These are phyloP conservation scores for Suillus tomentosus DNA, from an alignment of 768 basidiomycete genomes.

Conservation along the genomic window DNA sequence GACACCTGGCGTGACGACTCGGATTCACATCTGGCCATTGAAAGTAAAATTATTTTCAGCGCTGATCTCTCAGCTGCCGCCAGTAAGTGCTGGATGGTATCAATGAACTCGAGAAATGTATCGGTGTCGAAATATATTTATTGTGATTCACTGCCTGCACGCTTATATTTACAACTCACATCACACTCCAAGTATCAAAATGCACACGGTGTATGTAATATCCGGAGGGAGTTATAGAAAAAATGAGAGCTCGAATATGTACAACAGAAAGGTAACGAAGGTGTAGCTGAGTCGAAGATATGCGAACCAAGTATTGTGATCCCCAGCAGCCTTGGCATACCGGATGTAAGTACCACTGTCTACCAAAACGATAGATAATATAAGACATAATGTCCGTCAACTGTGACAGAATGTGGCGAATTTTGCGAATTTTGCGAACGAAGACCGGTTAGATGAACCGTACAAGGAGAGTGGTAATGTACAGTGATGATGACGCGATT, in stretches of 20 bases:
- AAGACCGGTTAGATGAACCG: neutral
- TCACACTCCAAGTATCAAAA: neutral
- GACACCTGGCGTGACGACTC: too few species aligned
- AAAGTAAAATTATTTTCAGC: neutral
- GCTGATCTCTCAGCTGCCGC: neutral
- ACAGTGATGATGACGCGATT: neutral
- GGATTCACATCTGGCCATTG: too few species aligned
- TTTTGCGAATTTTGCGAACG: neutral
- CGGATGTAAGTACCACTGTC: constrained; percentile 3
- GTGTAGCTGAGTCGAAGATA: neutral
- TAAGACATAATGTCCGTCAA: neutral
- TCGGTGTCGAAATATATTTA: neutral
- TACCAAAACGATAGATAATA: neutral
- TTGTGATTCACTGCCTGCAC: neutral
- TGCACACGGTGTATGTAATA: neutral
- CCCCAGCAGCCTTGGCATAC: constrained; percentile 1
- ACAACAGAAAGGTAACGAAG: neutral
- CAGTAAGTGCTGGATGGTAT: neutral
- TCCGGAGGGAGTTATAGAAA: neutral
- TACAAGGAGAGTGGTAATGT: neutral
- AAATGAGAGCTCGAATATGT: neutral
- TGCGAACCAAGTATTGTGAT: neutral
- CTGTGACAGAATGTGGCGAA: neutral
- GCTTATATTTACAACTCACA: neutral
- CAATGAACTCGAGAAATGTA: neutral